Conservation (phyloP, 331 rosid genomes). For the Malus hybrid region DNA sequence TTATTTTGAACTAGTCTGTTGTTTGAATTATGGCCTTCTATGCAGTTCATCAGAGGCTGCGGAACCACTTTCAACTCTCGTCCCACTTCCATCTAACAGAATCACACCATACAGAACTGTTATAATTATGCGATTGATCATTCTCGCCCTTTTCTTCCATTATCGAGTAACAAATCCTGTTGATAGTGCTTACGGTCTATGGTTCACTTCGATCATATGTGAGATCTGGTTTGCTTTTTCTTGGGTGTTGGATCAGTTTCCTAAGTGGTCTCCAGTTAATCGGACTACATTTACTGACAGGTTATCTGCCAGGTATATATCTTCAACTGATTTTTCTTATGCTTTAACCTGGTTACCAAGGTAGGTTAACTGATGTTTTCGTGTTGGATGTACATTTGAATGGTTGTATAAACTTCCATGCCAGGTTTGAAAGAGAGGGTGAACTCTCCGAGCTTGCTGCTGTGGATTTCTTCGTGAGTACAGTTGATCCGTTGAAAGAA, state of each 20-base stretch:
- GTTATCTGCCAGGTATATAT: conserved; percentile 75
- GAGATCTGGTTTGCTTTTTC: conserved; percentile 99
- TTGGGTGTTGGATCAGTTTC: conserved; percentile 97
- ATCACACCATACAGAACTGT: conserved; percentile 68
- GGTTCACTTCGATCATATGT: conserved; percentile 92
- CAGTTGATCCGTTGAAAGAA: conserved; percentile 96
- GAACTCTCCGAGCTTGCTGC: conserved; percentile 77
- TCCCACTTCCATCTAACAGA: conserved; percentile 61
- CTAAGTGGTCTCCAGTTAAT: conserved; percentile 86
- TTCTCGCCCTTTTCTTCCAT: conserved; percentile 87
- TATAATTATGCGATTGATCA: conserved; percentile 56
- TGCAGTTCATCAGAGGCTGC: conserved; percentile 46
- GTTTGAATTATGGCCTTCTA: neutral
- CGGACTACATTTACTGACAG: conserved; percentile 58
- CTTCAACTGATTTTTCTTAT: neutral
- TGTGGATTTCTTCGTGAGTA: conserved; percentile 99
- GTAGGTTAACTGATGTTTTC: neutral
- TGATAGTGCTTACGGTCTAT: conserved; percentile 87
- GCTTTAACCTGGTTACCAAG: neutral
- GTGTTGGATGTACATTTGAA: conserved; percentile 13
- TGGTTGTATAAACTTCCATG: conserved; percentile 19
- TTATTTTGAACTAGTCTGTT: too few species aligned
- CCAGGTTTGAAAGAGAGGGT: conserved; percentile 86
- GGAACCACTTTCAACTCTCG: conserved; percentile 48
- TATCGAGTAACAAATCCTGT: conserved; percentile 89